A percentile compares a stretch with the other conserved stretches of the same genome.
Conservation (phyloP, 148 eudicot genomes). For the Spergularia marina region DNA sequence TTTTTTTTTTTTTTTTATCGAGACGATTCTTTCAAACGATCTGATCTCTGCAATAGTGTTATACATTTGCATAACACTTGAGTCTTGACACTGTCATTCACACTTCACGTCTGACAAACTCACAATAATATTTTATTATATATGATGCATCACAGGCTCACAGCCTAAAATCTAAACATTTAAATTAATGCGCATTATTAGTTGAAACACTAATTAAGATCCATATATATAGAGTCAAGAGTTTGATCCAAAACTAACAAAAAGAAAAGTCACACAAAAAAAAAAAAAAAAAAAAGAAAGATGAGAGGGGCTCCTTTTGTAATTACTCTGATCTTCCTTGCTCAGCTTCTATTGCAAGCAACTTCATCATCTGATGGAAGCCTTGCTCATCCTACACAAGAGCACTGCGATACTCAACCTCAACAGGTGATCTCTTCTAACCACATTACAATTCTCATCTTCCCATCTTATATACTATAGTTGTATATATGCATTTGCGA, state of each 20-base stretch:
- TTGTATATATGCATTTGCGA: too few relatives aligned
- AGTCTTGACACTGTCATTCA: too few relatives aligned
- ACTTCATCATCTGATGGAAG: constrained; percentile 11
- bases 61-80: too few relatives aligned
- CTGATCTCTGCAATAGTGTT: too few relatives aligned
- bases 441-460: not conserved
- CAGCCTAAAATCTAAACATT: not conserved
- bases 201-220: not conserved
- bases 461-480: not conserved
- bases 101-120: too few relatives aligned
- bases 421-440: constrained; percentile 21
- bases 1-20: too few relatives aligned
- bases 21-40: too few relatives aligned
- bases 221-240: not conserved
- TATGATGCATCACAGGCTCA: too few relatives aligned
- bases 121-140: too few relatives aligned
- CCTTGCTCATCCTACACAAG: not conserved
- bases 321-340: not conserved
- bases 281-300: not conserved
- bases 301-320: constrained; percentile 6
- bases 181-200: not conserved
- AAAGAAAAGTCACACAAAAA: not conserved
- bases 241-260: not conserved
- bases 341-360: constrained; percentile 7
- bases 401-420: constrained; percentile 12